Conservation (phyloP, 2,329 filamentous ascomycete genomes). For the Fonsecaea monophora region DNA sequence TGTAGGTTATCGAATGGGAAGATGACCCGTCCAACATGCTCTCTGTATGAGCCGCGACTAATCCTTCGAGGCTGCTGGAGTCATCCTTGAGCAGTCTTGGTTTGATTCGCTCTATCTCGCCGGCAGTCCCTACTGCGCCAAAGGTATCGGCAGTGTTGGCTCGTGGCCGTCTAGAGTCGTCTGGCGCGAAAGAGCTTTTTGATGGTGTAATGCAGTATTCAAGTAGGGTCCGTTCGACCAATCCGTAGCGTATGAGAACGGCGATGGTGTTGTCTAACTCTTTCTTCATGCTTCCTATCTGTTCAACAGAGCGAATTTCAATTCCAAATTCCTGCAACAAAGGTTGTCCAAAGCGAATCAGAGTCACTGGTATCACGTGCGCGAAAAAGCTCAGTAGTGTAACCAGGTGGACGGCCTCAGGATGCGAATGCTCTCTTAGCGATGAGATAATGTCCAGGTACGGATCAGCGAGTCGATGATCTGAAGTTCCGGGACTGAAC, state of each 20-base stretch:
- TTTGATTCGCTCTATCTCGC: not conserved
- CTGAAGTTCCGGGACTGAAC: conserved; percentile 63
- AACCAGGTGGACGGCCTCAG: conserved; percentile 68
- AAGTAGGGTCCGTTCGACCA: conserved; percentile 52
- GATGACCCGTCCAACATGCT: conserved; percentile 29
- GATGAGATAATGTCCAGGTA: conserved; percentile 58
- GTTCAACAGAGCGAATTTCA: conserved; percentile 49
- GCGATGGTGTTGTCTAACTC: conserved; percentile 56
- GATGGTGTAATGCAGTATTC: conserved; percentile 40
- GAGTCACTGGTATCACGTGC: conserved; percentile 69
- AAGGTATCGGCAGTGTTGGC: conserved; percentile 9
- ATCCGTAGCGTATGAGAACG: conserved; percentile 54
- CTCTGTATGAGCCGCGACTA: conserved; percentile 23
- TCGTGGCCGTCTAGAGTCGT: conserved; percentile 19
- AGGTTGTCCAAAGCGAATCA: conserved; percentile 63
- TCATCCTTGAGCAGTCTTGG: conserved; percentile 14
- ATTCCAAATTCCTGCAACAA: conserved; percentile 45
- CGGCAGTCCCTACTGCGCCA: not conserved
- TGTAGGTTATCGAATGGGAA: conserved; percentile 31
- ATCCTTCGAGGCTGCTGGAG: conserved; percentile 26
- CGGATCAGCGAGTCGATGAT: conserved; percentile 61
- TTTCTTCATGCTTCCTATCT: conserved; percentile 42
- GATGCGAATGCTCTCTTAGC: conserved; percentile 48
- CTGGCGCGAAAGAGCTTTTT: conserved; percentile 24
- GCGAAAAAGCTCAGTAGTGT: conserved; percentile 70